Evolutionary conservation across 2,329 filamentous ascomycete species (phyloP).

Genomic region (Nemania sp.): DNA sequence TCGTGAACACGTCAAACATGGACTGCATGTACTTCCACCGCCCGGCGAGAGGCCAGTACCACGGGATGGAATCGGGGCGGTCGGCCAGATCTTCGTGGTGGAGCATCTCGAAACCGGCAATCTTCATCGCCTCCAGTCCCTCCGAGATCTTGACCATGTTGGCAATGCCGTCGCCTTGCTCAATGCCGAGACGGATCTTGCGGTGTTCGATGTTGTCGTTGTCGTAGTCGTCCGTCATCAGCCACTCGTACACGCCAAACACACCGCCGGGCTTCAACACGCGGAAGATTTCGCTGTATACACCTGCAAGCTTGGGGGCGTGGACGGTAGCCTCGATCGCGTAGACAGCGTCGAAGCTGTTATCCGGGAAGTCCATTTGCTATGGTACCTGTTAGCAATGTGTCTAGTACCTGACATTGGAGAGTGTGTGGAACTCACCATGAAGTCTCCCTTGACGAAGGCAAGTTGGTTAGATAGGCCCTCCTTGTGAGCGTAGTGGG

Average conservation of each 20-base stretch:
- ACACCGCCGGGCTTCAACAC: conserved; percentile 95
- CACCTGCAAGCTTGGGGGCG: conserved; percentile 87
- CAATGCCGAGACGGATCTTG: conserved; percentile 91
- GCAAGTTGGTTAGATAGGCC: conserved; percentile 81
- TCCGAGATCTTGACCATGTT: conserved; percentile 95
- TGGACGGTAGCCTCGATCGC: conserved; percentile 98
- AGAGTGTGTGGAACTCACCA: conserved; percentile 63
- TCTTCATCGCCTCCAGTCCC: conserved; percentile 83
- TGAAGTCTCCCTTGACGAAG: conserved; percentile 97
- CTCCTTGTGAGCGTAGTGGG: conserved; percentile 83
- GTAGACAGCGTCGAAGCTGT: conserved; percentile 94
- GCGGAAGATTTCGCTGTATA: conserved; percentile 94
- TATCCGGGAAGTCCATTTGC: conserved; percentile 95
- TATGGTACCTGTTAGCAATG: conserved; percentile 48
- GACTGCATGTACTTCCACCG: conserved; percentile 85
- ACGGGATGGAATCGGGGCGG: conserved; percentile 79
- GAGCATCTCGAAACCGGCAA: conserved; percentile 86
- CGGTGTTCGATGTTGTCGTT: conserved; percentile 88
- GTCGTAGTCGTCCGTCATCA: conserved; percentile 97
- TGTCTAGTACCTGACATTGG: background rate
- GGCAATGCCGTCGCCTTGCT: conserved; percentile 95
- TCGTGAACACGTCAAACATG: conserved; percentile 83
- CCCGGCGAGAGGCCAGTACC: conserved; percentile 94
- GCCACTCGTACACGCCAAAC: conserved; percentile 98
- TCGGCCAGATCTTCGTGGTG: conserved; percentile 89